Conservation (phyloP, 2,329 filamentous ascomycete species). For the Cytospora chrysosperma region DNA sequence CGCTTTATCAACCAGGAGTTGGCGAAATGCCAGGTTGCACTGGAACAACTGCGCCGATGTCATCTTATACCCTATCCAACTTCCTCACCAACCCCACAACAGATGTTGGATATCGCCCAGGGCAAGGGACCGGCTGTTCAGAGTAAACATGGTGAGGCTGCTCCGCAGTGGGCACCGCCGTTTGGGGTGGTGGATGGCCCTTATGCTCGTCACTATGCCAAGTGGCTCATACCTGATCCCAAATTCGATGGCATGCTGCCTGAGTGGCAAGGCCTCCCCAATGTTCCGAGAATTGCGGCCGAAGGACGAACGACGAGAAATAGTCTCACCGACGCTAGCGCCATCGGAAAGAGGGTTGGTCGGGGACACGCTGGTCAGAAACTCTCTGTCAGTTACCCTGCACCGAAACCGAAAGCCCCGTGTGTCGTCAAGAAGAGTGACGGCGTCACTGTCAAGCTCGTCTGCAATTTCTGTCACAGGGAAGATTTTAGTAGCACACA, state of each 20-base stretch:
- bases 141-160: slow-evolving; percentile 58
- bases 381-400: slow-evolving; percentile 67
- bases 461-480: slow-evolving; percentile 83
- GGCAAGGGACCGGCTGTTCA: slow-evolving; percentile 73
- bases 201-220: slow-evolving; percentile 90
- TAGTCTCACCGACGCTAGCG: slow-evolving; percentile 58
- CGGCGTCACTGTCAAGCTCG: slow-evolving; percentile 81
- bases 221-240: slow-evolving; percentile 89
- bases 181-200: slow-evolving; percentile 91
- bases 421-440: slow-evolving; percentile 85
- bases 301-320: slow-evolving; percentile 81
- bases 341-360: slow-evolving; percentile 48
- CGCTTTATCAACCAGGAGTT: slow-evolving; percentile 94
- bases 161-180: slow-evolving; percentile 77
- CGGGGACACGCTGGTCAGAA: slow-evolving; percentile 58
- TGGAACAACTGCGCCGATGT: slow-evolving; percentile 92
- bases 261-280: slow-evolving; percentile 44
- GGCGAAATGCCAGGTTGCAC: slow-evolving; percentile 88
- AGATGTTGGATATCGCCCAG: slow-evolving; percentile 68
- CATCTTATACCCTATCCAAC: slow-evolving; percentile 88
- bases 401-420: slow-evolving; percentile 78
- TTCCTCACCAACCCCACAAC: slow-evolving; percentile 62
- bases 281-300: slow-evolving; percentile 45
- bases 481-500: slow-evolving; percentile 95
- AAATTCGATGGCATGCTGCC: slow-evolving; percentile 72